Conservation (phyloP, 768 basidiomycete genomes). For the Rhodotorula taiwanensis region DNA sequence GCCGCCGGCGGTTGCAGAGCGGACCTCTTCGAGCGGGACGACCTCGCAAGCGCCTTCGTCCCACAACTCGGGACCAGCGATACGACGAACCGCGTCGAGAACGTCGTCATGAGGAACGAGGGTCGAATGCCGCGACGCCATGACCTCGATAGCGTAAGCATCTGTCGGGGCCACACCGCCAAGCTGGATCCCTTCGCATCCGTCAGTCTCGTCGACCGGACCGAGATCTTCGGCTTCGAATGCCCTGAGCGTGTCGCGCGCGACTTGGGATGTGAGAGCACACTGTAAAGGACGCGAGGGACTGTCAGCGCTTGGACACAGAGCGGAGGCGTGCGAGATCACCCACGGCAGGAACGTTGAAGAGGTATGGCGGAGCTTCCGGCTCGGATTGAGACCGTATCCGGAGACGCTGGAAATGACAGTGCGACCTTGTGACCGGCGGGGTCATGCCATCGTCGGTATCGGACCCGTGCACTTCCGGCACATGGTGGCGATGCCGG, state of each 20-base stretch:
- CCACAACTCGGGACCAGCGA: slow-evolving; percentile 18
- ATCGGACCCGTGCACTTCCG: background rate
- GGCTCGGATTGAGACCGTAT: background rate
- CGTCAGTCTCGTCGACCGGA: slow-evolving; percentile 3
- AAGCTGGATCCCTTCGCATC: slow-evolving; percentile 8
- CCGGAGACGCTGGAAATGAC: slow-evolving; percentile 2
- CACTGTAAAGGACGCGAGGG: slow-evolving; percentile 1
- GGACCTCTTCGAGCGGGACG: slow-evolving; percentile 10
- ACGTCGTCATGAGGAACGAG: slow-evolving; percentile 22
- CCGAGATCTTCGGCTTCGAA: slow-evolving; percentile 15
- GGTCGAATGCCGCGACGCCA: background rate
- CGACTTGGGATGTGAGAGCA: slow-evolving; percentile 10
- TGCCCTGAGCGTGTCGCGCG: slow-evolving; percentile 2
- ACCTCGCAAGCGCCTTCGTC: slow-evolving; percentile 25
- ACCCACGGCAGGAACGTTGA: slow-evolving; percentile 17
- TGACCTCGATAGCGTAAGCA: slow-evolving; percentile 1
- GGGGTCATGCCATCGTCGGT: background rate
- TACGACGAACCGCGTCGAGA: slow-evolving; percentile 2
- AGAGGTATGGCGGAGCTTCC: background rate
- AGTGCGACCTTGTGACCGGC: slow-evolving; percentile 20
- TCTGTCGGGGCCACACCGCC: background rate
- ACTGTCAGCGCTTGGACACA: no score
- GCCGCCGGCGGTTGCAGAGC: no score
- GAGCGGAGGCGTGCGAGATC: no score
- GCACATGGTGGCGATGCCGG: slow-evolving; percentile 8